Evolutionary conservation across 2,329 filamentous ascomycete species (phyloP), one percentile per base, ranked within the genome.

Genomic region (Tolypocladium paradoxum): DNA sequence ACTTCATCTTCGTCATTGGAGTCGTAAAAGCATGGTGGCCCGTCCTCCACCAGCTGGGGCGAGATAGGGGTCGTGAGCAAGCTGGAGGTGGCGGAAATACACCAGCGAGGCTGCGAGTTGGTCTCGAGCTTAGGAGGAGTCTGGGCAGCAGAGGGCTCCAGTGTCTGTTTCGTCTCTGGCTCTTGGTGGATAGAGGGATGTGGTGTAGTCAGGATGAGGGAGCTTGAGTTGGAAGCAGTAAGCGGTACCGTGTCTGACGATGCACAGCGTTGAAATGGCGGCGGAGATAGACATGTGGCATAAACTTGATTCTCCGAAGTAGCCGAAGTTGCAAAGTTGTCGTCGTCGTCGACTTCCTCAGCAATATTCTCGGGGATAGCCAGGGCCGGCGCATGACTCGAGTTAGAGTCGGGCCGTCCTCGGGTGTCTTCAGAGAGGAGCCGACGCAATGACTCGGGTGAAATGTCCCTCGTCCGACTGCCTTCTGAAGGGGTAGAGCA

Each of bases 301-400:
- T 71, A 76, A 1, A 70, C 63, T 24, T 71, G 67, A 2, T 55
- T 69, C 51, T 81, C 78, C 0, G 73, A 73, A 7, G 66, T 61
- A 4, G 75, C 73, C 1, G 76, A 76, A 4, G 72, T 75, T n/a
- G 79, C 79, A 60, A 84, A 84, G 66, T 83, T 83, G 57, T 82
- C 78, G 58, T 84, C 80, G 56, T 84, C 79, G 49, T 83, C 79
- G 46, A 62, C 62, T 53, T 74, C 70, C 40, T 64, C 66, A 33
- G 61, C 60, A 37, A 67, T 62, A 7, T 70, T 67, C 9, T 70
- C 69, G 20, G 70, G 66, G 8, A 72, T 71, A 22, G 62, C 49
- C 9, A 72, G 45, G 1, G 63, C 52, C 2, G 65, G 64, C 8
- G 67, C 63, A n/a, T 68, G 62, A 11, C 65, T 61, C 8, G 60